Percentiles rank a stretch among this genome's conserved stretches.
phyloP scores from a whole-genome alignment of 1,139 yeast species.

The Zygoascus sp. region DNA sequence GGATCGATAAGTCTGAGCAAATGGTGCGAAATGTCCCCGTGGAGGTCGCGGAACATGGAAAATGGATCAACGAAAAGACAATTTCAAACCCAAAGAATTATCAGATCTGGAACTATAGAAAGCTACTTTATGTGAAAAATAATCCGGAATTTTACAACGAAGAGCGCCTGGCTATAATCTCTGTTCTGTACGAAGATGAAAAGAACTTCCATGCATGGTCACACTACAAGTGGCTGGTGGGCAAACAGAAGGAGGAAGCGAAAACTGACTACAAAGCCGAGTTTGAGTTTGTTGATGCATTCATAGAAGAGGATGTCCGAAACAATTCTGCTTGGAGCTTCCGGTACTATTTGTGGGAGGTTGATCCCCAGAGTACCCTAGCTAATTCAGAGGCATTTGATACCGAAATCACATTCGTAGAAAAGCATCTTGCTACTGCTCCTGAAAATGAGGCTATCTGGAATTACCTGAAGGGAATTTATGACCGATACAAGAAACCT shows the following conservation, averaged over 20 bases:
- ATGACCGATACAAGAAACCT: conserved; percentile 36
- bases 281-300: conserved; percentile 46
- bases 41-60: conserved; percentile 32
- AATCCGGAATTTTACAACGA: conserved; percentile 37
- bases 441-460: conserved; percentile 88
- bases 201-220: conserved; percentile 98
- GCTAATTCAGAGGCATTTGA: conserved; percentile 25
- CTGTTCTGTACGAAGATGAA: conserved; percentile 70
- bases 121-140: conserved; percentile 31
- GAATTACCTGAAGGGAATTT: conserved; percentile 71
- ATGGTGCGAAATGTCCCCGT: conserved; percentile 11
- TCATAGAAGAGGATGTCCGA: conserved; percentile 60
- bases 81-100: conserved; percentile 80
- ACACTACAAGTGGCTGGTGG: conserved; percentile 75
- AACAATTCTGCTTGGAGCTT: conserved; percentile 96
- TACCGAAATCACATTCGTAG: conserved; percentile 46
- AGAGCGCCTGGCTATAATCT: conserved; percentile 59
- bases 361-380: conserved; percentile 14
- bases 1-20: conserved; percentile 41
- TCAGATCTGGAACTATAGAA: conserved; percentile 94
- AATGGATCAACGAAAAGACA: conserved; percentile 77
- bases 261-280: conserved; percentile 39
- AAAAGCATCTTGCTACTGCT: conserved; percentile 46
- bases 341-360: conserved; percentile 52
- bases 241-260: conserved; percentile 38